Base-by-base conservation (phyloP, 2,329 filamentous ascomycete genomes). In the Epichloe gansuensis region DNA sequence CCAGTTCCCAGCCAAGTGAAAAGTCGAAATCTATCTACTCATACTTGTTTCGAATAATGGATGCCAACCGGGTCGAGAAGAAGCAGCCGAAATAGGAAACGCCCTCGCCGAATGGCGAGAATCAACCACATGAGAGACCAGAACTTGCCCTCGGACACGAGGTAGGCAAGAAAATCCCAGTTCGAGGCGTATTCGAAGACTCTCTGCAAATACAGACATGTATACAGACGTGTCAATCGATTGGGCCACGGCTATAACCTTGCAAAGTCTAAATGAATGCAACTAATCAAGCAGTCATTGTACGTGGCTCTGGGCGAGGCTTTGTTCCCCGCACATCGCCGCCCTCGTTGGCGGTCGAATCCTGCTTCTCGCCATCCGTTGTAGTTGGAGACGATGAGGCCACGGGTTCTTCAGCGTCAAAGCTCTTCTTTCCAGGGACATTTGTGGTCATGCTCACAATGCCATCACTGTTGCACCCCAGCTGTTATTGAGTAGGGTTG, bases 1-100 rank as follows among this genome's bases (percentile, higher is more conserved):
- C 80, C 8, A 91, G 72, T 63, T 89, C 90, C 87, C 87, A 90
- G 1, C 84, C 83, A 62, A 84, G 88, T 4, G 75, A 71, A 59
- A 87, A 89, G 1, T 82, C 68, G 47, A 85, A 78, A 61, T 84
- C 84, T 58, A 82, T 74, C 59, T 78, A 71, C 34, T 80, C 73
- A 59, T 84, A 77, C 35, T 71, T 71, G 6, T 76, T 71, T 5
- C 78, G 73, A 47, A 78, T 70, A 53, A 71, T 66, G 23, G 71
- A 64, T 48, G 76, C 70, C 52, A 78, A 63, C 13, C 68, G 66
- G 1, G 70, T 77, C 2, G 78, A 66, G 34, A 61, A 54, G 50
- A 68, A 59, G 31, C 61, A 59, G 4, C 54, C 54, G 50, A 78
- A 78, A 62, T 84, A 84, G 15, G 72, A 66, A 0, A 76, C 2